Evolutionary conservation across 306 rosid species (phyloP), one percentile per base, ranked within the genome.

Genomic region (Parietaria judaica): DNA sequence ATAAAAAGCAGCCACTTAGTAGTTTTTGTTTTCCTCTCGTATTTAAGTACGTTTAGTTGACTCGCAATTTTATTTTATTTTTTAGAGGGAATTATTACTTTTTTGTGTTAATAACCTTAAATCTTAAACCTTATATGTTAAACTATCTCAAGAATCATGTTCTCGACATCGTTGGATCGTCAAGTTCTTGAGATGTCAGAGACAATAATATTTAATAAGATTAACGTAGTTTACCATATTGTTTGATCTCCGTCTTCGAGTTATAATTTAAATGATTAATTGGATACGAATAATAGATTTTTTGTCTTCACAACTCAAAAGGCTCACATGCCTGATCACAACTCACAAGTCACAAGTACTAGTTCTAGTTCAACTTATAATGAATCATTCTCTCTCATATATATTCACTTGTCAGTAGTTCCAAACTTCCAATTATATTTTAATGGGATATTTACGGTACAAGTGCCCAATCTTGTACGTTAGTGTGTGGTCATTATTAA

Each of bases 281-380:
- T 17, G 9, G 60, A 53, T 64, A 15, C 7, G 68, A 64, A 62
- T 48, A 62, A 52, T 52, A 38, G 60, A 64, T 38, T 38, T 53
- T 53, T 52, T 53, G 51, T 53, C 51, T 53, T 39, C 4, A 39
- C 12, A 64, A 64, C 68, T 64, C 51, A 64, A 64, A 64, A 49
- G 17, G 14, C 51, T 8, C 68, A 64, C 68, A 64, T 64, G 68
- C 51, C 11, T 23, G 31, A 23, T 23, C 31, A 23, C 31, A 23
- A 23, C 31, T 51, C 17, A 14, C 31, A 62, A 62, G 55, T 49
- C n/a, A n/a, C n/a, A n/a, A n/a, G n/a, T n/a, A n/a, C n/a, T n/a
- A 41, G 7, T 62, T 43, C 58, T 10, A 60, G 35, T 60, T 60
- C 7, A 14, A 34, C 63, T 12, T 38, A 59, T 34, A 39, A 31